Conservation (phyloP, 2,329 filamentous ascomycete species). For the Calonectria multiphialidica region DNA sequence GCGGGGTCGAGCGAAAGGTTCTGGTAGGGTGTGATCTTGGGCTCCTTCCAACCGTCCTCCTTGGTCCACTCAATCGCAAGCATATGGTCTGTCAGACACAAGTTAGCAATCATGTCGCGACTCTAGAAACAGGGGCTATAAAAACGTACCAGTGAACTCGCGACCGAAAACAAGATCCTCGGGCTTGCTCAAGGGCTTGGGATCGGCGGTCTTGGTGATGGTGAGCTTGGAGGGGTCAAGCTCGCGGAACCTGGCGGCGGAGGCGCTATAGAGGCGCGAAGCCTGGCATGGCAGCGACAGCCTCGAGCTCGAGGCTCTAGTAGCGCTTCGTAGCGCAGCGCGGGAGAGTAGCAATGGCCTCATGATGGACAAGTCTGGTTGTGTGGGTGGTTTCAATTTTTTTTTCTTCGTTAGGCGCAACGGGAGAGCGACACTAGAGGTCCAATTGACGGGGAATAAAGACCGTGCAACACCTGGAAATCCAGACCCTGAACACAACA, state of each 20-base stretch:
- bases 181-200: conserved; percentile 79
- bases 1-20: conserved; percentile 97
- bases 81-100: conserved; percentile 83
- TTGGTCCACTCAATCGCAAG: conserved; percentile 94
- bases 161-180: conserved; percentile 91
- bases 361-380: conserved; percentile 38
- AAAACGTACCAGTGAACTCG: conserved; percentile 82
- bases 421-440: neutral
- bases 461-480: neutral
- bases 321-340: conserved; percentile 49
- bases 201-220: conserved; percentile 79
- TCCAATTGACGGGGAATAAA: neutral
- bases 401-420: neutral
- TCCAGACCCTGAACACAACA: neutral
- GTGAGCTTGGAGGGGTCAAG: conserved; percentile 84
- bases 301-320: conserved; percentile 54
- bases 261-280: conserved; percentile 63
- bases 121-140: neutral
- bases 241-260: conserved; percentile 67
- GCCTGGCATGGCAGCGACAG: conserved; percentile 45
- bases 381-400: neutral
- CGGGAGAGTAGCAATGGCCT: conserved; percentile 46
- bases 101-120: conserved; percentile 24
- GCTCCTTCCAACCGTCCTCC: conserved; percentile 83
- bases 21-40: conserved; percentile 92